A percentile compares a stretch with the other conserved stretches of the same genome.
phyloP scores from a whole-genome alignment of 2,329 filamentous ascomycete genomes.

The Beauveria sp. region DNA sequence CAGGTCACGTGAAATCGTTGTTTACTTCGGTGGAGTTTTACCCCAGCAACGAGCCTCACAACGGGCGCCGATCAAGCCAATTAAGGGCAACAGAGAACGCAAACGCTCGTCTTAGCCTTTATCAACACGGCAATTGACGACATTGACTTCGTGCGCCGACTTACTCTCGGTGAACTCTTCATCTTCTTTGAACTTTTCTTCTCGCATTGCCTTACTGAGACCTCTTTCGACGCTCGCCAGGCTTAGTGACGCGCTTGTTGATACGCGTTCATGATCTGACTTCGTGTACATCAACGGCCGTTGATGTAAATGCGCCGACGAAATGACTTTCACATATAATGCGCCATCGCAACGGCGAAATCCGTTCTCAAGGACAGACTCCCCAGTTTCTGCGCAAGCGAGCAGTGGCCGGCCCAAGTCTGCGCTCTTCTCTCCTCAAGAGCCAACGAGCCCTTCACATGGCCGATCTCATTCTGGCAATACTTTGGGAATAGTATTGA shows the following conservation, averaged over 20 bases:
- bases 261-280: conserved; percentile 15
- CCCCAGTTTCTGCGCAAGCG: conserved; percentile 55
- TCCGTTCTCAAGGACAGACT: conserved; percentile 65
- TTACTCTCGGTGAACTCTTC: not conserved
- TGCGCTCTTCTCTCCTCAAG: conserved; percentile 50
- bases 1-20: conserved; percentile 19
- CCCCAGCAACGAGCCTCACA: conserved; percentile 20
- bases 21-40: conserved; percentile 21
- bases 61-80: not conserved
- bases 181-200: conserved; percentile 16
- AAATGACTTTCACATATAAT: conserved; percentile 29
- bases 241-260: conserved; percentile 17
- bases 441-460: conserved; percentile 44
- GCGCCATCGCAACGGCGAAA: conserved; percentile 61
- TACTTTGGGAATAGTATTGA: conserved; percentile 35
- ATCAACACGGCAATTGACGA: conserved; percentile 4
- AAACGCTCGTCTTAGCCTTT: not conserved
- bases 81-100: not conserved
- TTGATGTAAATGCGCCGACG: conserved; percentile 19
- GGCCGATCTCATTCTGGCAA: conserved; percentile 62
- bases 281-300: conserved; percentile 16
- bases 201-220: conserved; percentile 10
- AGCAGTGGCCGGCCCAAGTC: conserved; percentile 62
- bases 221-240: not conserved
- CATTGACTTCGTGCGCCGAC: not conserved